Percentiles rank a stretch among this genome's conserved stretches.
phyloP scores from a whole-genome alignment of 2,329 filamentous ascomycete genomes.

The Verticillium longisporum region DNA sequence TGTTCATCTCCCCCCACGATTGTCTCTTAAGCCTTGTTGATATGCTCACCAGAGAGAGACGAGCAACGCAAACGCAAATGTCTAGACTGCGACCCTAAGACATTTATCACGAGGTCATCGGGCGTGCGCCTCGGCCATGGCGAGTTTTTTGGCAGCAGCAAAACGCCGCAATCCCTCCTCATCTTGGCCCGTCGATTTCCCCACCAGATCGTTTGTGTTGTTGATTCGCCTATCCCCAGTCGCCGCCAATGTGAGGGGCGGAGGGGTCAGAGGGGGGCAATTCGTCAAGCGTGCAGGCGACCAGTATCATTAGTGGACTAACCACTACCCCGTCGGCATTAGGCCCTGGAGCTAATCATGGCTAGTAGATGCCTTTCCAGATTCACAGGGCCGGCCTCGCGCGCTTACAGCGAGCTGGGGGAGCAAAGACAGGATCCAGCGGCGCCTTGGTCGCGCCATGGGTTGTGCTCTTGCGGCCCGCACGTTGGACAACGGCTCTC shows the following conservation, averaged over 20 bases:
- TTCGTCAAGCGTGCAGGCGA: neutral
- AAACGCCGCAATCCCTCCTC: neutral
- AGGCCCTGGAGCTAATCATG: neutral
- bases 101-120: neutral
- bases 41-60: neutral
- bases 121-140: neutral
- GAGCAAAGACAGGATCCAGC: neutral
- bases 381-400: neutral
- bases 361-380: neutral
- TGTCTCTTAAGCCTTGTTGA: no score
- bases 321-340: neutral
- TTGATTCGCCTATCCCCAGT: neutral
- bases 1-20: no score
- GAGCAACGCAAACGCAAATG: neutral
- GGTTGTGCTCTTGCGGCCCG: neutral
- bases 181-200: neutral
- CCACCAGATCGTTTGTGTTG: neutral
- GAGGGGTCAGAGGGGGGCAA: neutral
- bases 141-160: neutral
- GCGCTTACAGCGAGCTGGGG: neutral
- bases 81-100: neutral
- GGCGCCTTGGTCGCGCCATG: neutral
- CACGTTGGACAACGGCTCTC: neutral
- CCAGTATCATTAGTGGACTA: neutral
- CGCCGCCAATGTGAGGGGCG: neutral